These are phyloP conservation scores for Gracilaria vermiculophylla DNA, from an alignment of 23 red algal genomes.

Conservation along the genomic window DNA sequence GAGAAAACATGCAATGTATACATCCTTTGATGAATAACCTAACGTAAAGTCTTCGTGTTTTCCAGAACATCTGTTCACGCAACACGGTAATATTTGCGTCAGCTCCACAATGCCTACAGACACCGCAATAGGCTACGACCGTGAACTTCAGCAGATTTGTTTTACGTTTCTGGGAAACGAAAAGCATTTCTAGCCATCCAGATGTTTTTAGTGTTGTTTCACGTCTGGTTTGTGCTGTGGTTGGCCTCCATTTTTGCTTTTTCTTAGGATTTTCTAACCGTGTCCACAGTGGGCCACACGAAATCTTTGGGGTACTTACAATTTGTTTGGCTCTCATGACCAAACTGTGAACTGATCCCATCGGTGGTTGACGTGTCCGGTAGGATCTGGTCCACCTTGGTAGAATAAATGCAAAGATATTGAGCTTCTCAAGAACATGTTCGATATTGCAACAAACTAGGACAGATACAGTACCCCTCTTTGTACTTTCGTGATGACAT, in stretches of 20 bases:
- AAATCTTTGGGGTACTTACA: neutral
- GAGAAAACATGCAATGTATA: constrained; percentile 16
- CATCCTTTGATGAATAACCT: neutral
- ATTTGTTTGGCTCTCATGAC: neutral
- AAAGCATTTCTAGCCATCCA: neutral
- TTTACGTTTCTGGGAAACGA: neutral
- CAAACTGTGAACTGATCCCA: neutral
- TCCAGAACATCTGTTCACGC: constrained; percentile 12
- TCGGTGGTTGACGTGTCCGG: neutral
- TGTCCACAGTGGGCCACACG: neutral
- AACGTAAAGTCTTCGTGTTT: neutral
- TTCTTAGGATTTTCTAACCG: neutral
- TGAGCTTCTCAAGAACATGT: neutral
- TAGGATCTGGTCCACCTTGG: constrained; percentile 17
- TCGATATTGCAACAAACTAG: neutral
- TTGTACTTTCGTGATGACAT: constrained; percentile 34
- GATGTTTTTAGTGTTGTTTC: neutral
- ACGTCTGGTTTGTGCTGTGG: neutral
- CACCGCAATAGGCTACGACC: constrained; percentile 3
- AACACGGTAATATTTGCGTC: constrained; percentile 6
- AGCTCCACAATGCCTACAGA: neutral
- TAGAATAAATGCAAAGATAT: constrained; percentile 15
- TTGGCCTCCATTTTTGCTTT: neutral
- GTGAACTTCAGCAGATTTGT: neutral
- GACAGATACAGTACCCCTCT: constrained; percentile 21